Conservation (phyloP, 163 green algal genomes). For the Botryococcus braunii region DNA sequence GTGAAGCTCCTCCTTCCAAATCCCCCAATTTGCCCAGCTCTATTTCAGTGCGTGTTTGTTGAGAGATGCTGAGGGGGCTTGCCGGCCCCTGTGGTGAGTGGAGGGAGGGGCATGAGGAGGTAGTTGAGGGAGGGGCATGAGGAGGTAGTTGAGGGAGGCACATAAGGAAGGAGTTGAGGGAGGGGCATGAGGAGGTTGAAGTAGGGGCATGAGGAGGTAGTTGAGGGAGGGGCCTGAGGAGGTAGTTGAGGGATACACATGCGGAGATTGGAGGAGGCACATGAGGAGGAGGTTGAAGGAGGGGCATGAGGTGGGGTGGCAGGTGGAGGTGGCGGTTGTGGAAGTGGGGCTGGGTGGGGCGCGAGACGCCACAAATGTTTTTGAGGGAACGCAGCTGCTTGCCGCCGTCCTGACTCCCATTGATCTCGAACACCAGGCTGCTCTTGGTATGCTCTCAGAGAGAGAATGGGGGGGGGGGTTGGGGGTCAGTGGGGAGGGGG, state of each 20-base stretch:
- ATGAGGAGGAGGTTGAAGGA: no score
- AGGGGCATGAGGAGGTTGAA: no score
- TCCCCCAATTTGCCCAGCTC: no score
- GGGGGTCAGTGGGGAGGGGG: not conserved
- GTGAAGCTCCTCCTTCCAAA: no score
- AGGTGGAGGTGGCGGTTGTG: conserved; percentile 73
- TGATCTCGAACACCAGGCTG: conserved; percentile 71
- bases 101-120: not conserved
- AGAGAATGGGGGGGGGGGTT: not conserved
- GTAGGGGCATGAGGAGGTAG: not conserved
- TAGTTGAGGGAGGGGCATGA: not conserved
- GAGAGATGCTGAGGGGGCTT: not conserved
- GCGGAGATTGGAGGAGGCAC: no score
- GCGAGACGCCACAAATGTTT: conserved; percentile 91
- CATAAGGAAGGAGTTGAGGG: no score
- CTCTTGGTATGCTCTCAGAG: conserved; percentile 41
- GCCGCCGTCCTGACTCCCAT: conserved; percentile 57
- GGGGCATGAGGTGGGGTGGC: not conserved
- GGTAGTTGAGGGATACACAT: no score
- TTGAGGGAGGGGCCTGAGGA: not conserved
- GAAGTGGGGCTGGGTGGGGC: conserved; percentile 84
- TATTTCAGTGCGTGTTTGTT: no score
- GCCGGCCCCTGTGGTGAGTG: no score
- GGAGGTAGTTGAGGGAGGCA: no score
- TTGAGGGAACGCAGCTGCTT: conserved; percentile 35